Percentiles rank a stretch among this genome's conserved stretches.
Evolutionary conservation across 108 stramenopile species (phyloP).

Genomic region (Pseudonitzschia multiseries): DNA sequence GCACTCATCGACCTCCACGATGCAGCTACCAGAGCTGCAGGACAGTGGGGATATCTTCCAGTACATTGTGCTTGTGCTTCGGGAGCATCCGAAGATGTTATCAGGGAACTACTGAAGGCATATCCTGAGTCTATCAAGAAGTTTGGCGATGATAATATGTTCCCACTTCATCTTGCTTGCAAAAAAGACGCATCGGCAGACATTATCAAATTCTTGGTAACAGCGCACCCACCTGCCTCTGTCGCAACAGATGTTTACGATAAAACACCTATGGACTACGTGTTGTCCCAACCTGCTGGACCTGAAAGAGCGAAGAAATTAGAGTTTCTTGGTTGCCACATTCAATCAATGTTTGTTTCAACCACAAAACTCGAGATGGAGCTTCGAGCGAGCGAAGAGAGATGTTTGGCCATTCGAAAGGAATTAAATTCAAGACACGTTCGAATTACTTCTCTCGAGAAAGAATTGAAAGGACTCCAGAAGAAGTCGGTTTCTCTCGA

Average conservation of each 20-base stretch:
- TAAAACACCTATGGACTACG: constrained; percentile 19
- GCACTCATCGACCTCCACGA: constrained; percentile 45
- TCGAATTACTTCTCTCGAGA: constrained; percentile 14
- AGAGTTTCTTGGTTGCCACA: not conserved
- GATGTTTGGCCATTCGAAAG: constrained; percentile 1
- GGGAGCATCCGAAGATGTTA: constrained; percentile 50
- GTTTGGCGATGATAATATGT: constrained; percentile 42
- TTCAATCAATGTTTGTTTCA: constrained; percentile 1
- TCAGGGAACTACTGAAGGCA: constrained; percentile 42
- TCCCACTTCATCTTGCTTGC: constrained; percentile 61
- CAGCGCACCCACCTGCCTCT: constrained; percentile 36
- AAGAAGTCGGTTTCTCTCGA: constrained; percentile 8
- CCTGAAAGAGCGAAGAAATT: not conserved
- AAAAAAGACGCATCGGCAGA: constrained; percentile 53
- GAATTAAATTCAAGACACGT: constrained; percentile 6
- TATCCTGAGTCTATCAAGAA: constrained; percentile 53
- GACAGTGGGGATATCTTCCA: constrained; percentile 59
- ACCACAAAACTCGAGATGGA: not conserved
- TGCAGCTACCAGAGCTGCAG: constrained; percentile 40
- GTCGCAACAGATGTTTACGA: constrained; percentile 34
- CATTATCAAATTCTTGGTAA: constrained; percentile 37
- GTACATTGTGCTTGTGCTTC: constrained; percentile 74
- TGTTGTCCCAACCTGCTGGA: not conserved
- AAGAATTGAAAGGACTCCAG: constrained; percentile 6
- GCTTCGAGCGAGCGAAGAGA: constrained; percentile 13